Base-by-base conservation (phyloP, 768 basidiomycete species). In the Russula vinacea region DNA sequence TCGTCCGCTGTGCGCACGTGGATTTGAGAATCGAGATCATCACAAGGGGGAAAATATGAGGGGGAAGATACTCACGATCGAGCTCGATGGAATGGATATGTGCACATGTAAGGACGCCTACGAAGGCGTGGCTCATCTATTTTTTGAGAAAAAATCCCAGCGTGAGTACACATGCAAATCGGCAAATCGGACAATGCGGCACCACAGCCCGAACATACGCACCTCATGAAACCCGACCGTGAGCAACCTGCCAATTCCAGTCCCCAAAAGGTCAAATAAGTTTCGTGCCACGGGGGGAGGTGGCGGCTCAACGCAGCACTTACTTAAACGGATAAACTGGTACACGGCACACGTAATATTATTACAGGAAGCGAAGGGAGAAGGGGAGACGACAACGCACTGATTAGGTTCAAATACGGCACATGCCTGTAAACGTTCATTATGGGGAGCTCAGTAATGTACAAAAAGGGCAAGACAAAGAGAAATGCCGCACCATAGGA, bases 311-410 rank as follows among this genome's bases (percentile, higher is more conserved):
- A 32, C 10, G 17, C 16, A 19, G 26, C 26, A 92, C 92, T 94
- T 94, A 92, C 92, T 94, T 94, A 83, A 94, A 94, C 5, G 92
- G 92, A 74, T 94, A 94, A 71, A 94, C 91, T 93, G 42, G 9
- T 3, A 24, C 0, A 10, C 17, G 17, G 42, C 8, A 44, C 17
- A 19, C 8, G 42, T 8, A 44, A 19, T 42, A 9, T 33, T 5
- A 37, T 9, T 54, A 40, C 19, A 17, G 29, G 33, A 56, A 40
- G 29, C 50, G 10, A 33, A 32, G n/a, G 19, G 3, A 5, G 19
- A 10, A 7, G 44, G n/a, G 16, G 16, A 11, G 24, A 2, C 10
- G 39, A 66, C n/a, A 17, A 82, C 89, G 80, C 70, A 92, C 92
- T 85, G 68, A 93, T 85, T 67, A 78, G 76, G 60, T 84, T 88